phyloP scores from a whole-genome alignment of 768 basidiomycete genomes.

The Naganishia vishniacii region DNA sequence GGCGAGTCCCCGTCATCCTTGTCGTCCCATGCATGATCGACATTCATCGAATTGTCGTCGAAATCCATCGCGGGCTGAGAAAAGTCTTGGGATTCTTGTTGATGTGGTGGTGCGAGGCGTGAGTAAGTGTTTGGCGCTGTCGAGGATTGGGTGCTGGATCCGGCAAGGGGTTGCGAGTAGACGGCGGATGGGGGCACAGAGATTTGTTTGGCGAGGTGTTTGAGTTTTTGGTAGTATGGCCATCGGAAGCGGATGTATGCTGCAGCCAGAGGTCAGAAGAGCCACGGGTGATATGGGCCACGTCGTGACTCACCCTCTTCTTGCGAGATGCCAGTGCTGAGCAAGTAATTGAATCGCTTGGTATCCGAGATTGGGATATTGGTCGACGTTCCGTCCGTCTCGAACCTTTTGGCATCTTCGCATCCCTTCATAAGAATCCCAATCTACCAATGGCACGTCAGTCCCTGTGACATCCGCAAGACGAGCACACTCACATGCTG shows the following conservation, averaged over 20 bases:
- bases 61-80: not conserved
- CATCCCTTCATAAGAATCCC: slow-evolving; percentile 2
- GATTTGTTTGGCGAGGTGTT: not conserved
- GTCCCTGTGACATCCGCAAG: not conserved
- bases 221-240: slow-evolving; percentile 14
- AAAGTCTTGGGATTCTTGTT: not conserved
- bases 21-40: not conserved
- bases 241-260: slow-evolving; percentile 5
- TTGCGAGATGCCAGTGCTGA: not conserved
- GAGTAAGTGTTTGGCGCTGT: not conserved
- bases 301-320: not conserved
- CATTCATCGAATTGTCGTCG: not conserved
- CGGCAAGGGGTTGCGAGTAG: not conserved
- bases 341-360: slow-evolving; percentile 4
- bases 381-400: slow-evolving; percentile 1
- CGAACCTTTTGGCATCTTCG: slow-evolving; percentile 12
- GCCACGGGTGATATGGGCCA: not conserved
- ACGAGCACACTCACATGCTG: slow-evolving; percentile 3
- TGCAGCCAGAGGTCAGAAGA: not conserved
- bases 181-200: not conserved
- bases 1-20: not conserved
- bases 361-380: slow-evolving; percentile 4
- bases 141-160: not conserved
- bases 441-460: not conserved
- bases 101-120: too few species aligned